Conservation (phyloP, 2,329 filamentous ascomycete species). For the Neofusicoccum umdonicola region DNA sequence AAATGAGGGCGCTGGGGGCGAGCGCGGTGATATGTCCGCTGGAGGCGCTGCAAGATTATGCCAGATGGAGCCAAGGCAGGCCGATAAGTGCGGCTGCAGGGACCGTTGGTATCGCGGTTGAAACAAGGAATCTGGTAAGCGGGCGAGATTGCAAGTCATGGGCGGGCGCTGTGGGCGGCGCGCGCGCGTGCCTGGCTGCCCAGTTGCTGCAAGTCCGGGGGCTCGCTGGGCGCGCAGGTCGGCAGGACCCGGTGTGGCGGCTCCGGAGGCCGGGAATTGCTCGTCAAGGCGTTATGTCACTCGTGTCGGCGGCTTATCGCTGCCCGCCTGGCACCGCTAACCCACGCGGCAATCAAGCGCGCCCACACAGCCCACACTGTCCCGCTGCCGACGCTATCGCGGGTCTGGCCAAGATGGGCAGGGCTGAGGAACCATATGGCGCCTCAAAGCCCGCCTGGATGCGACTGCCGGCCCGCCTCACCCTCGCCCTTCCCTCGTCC, state of each 20-base stretch:
- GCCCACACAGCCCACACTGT: slow-evolving; percentile 3
- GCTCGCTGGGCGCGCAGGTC: neutral
- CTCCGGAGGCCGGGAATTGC: neutral
- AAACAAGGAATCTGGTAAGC: slow-evolving; percentile 2
- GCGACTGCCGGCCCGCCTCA: neutral
- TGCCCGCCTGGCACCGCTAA: slow-evolving; percentile 10
- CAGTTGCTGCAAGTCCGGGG: too few relatives aligned
- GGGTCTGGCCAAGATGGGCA: neutral
- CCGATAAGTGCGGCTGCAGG: neutral
- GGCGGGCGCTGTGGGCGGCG: neutral
- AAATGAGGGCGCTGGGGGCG: neutral
- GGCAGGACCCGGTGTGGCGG: neutral
- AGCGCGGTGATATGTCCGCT: neutral
- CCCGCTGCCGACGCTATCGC: slow-evolving; percentile 14
- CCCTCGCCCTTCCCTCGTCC: neutral
- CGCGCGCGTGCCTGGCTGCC: neutral
- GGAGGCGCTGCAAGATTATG: neutral
- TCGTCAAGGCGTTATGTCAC: slow-evolving; percentile 11
- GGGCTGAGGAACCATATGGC: slow-evolving; percentile 8
- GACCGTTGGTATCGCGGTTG: neutral
- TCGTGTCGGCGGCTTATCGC: slow-evolving; percentile 3
- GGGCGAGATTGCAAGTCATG: slow-evolving; percentile 1
- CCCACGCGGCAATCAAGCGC: slow-evolving; percentile 7
- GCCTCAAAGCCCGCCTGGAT: neutral
- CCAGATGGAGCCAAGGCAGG: neutral